Conservation (phyloP, 208 protist genomes). For the Phytomonas francai region DNA sequence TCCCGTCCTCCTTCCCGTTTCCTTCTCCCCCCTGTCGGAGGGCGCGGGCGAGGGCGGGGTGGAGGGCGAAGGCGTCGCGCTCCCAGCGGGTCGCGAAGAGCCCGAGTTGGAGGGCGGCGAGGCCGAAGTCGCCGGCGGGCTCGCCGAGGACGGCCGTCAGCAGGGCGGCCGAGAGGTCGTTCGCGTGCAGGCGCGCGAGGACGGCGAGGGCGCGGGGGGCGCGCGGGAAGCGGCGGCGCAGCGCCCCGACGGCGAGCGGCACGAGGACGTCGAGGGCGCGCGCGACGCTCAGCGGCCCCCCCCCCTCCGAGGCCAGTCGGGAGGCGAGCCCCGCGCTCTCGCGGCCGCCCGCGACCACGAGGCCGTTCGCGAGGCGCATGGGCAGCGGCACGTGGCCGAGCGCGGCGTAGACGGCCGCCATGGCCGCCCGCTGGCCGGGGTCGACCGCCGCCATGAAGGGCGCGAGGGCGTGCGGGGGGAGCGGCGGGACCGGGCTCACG, state of each 20-base stretch:
- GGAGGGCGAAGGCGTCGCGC: slow-evolving; percentile 45
- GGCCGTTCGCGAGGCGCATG: slow-evolving; percentile 34
- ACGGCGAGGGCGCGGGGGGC: slow-evolving; percentile 25
- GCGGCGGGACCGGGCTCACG: slow-evolving; percentile 16
- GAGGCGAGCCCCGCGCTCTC: slow-evolving; percentile 21
- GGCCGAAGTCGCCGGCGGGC: slow-evolving; percentile 26
- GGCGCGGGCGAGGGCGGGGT: slow-evolving; percentile 33
- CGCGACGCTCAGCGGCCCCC: slow-evolving; percentile 52
- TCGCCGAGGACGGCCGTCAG: slow-evolving; percentile 34
- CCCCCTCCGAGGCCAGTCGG: slow-evolving; percentile 2
- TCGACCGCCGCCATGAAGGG: slow-evolving; percentile 34
- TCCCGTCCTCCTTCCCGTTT: neutral
- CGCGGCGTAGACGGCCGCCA: slow-evolving; percentile 23
- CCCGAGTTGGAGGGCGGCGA: slow-evolving; percentile 32
- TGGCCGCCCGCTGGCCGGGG: slow-evolving; percentile 2
- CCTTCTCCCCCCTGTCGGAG: neutral
- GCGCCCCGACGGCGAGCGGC: slow-evolving; percentile 28
- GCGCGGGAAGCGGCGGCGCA: slow-evolving; percentile 28
- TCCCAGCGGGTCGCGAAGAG: slow-evolving; percentile 68
- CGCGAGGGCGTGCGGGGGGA: slow-evolving; percentile 22
- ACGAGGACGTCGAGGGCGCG: slow-evolving; percentile 36
- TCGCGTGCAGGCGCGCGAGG: slow-evolving; percentile 51
- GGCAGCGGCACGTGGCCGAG: slow-evolving; percentile 71
- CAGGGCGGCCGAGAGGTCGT: slow-evolving; percentile 47
- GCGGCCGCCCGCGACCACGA: slow-evolving; percentile 30